These are phyloP conservation scores for Crassisporium funariophilum DNA, from an alignment of 768 basidiomycete genomes.

Conservation along the genomic window DNA sequence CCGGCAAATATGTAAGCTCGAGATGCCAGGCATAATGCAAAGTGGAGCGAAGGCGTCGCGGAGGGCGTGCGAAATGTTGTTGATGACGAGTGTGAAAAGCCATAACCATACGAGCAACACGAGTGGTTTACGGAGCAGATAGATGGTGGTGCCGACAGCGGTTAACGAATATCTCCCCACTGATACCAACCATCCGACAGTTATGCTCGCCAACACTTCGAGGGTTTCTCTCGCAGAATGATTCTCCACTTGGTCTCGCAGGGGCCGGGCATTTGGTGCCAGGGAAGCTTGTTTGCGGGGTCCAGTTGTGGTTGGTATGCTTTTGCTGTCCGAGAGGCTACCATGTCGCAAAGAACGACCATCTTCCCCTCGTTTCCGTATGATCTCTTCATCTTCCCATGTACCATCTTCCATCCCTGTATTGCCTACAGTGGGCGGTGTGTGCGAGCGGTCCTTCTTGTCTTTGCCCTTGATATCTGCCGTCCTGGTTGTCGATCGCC, in stretches of 20 bases:
- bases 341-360: too few relatives aligned
- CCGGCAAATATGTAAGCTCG: constrained; percentile 46
- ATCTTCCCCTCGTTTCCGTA: not conserved
- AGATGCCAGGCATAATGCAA: constrained; percentile 64
- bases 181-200: constrained; percentile 32
- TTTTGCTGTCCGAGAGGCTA: not conserved
- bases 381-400: constrained; percentile 36
- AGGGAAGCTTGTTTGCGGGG: constrained; percentile 6
- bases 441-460: not conserved
- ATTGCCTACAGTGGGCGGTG: constrained; percentile 1
- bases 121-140: constrained; percentile 57
- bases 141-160: constrained; percentile 47
- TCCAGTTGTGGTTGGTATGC: constrained; percentile 2
- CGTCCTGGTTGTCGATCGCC: constrained; percentile 11
- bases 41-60: constrained; percentile 55
- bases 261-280: constrained; percentile 5
- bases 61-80: constrained; percentile 43
- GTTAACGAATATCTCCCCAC: constrained; percentile 45
- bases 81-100: constrained; percentile 48
- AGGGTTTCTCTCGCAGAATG: constrained; percentile 2
- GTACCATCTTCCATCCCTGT: constrained; percentile 12
- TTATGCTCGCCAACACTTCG: constrained; percentile 30
- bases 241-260: not conserved
- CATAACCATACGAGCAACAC: constrained; percentile 53
- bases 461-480: not conserved